These are phyloP conservation scores for Rhizoclosmatium globosum DNA, from an alignment of 192 early-diverging fungal genomes.

Conservation along the genomic window DNA sequence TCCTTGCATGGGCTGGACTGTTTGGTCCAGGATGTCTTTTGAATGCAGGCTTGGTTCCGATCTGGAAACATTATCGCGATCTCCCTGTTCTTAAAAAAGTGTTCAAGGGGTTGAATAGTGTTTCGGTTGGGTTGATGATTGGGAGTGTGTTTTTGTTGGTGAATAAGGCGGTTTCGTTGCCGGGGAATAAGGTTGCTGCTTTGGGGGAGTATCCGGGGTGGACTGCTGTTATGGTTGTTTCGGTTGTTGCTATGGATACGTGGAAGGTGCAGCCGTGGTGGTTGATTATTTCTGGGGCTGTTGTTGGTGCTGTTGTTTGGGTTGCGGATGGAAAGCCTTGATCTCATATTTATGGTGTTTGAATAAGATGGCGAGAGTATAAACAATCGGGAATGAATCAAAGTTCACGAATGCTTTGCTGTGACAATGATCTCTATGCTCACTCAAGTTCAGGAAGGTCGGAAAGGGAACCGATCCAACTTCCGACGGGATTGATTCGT, in stretches of 20 bases:
- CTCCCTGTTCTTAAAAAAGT: not conserved
- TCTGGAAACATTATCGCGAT: constrained; percentile 56
- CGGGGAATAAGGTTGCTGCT: not conserved
- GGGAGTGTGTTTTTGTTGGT: constrained; percentile 58
- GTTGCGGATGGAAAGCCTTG: constrained; percentile 26
- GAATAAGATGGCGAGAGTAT: no score
- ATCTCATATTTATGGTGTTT: no score
- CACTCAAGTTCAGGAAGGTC: no score
- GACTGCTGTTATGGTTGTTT: constrained; percentile 27
- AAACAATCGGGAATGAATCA: no score
- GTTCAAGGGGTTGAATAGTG: constrained; percentile 61
- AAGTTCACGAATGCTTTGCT: no score
- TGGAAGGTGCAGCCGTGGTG: constrained; percentile 12
- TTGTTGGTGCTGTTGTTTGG: constrained; percentile 20
- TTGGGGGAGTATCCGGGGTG: constrained; percentile 42
- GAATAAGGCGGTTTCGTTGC: constrained; percentile 40
- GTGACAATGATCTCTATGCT: no score
- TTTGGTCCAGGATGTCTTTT: constrained; percentile 70
- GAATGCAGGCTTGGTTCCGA: constrained; percentile 66
- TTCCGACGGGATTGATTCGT: no score
- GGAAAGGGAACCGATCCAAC: no score
- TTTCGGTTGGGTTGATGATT: constrained; percentile 61
- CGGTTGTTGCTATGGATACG: constrained; percentile 35
- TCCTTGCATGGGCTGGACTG: constrained; percentile 67
- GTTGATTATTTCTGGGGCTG: constrained; percentile 10